Percentiles rank a stretch among this genome's conserved stretches.
These are phyloP conservation scores for Xylaria venustula DNA, from an alignment of 495 filamentous ascomycete species.

Conservation along the genomic window DNA sequence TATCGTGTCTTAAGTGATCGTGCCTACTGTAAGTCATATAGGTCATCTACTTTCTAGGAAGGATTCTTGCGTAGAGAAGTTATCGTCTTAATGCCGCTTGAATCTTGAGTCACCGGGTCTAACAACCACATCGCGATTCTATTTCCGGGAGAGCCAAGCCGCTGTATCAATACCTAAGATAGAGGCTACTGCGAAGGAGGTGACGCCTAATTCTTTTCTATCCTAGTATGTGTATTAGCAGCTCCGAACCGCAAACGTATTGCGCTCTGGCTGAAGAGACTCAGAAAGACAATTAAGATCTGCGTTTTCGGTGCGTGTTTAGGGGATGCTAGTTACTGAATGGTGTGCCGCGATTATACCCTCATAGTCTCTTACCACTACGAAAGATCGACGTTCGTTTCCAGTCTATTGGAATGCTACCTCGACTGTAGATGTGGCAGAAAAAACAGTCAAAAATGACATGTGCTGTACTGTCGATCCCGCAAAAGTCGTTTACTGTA, in stretches of 20 bases:
- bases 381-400: constrained; percentile 4
- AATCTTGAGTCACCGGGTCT: not conserved
- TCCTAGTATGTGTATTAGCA: too few species aligned
- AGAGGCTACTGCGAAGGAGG: not conserved
- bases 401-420: not conserved
- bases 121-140: not conserved
- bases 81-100: not conserved
- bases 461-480: not conserved
- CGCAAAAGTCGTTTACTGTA: not conserved
- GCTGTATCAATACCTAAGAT: not conserved
- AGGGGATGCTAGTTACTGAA: too few species aligned
- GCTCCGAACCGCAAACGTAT: too few species aligned
- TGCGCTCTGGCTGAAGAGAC: not conserved
- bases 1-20: not conserved
- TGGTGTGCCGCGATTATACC: not conserved
- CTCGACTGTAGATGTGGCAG: not conserved
- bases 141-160: not conserved
- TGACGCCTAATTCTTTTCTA: not conserved
- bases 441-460: not conserved
- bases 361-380: not conserved
- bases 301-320: not conserved
- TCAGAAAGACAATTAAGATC: too few species aligned
- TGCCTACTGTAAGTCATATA: too few species aligned
- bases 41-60: not conserved
- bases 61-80: not conserved